phyloP scores from a whole-genome alignment of 1,139 yeast genomes.

The Geotrichum klebahnii region DNA sequence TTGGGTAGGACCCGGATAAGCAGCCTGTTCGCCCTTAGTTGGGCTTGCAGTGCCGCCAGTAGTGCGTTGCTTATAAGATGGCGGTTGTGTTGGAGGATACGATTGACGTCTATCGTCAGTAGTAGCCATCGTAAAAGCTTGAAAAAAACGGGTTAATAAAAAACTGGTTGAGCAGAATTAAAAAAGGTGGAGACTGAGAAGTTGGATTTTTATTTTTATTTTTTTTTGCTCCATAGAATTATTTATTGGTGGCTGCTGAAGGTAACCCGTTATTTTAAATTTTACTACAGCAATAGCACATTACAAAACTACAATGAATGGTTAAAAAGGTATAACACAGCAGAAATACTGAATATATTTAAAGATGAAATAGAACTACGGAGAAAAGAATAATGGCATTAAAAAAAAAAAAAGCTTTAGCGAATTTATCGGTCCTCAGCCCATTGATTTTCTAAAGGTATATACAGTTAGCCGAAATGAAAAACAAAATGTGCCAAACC shows the following conservation, averaged over 20 bases:
- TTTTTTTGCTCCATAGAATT: too few species aligned
- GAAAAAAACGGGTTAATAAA: too few species aligned
- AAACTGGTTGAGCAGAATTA: background rate
- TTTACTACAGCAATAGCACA: too few species aligned
- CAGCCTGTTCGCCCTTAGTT: too few species aligned
- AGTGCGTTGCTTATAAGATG: background rate
- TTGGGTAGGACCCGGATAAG: too few species aligned
- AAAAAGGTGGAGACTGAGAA: background rate
- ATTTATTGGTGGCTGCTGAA: too few species aligned
- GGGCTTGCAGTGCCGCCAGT: background rate
- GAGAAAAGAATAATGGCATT: background rate
- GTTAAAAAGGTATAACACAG: too few species aligned
- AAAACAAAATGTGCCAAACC: conserved; percentile 69
- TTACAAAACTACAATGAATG: too few species aligned
- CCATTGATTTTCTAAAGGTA: conserved; percentile 21
- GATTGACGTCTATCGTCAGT: conserved; percentile 14
- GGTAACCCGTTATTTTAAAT: too few species aligned
- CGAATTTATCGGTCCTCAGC: conserved; percentile 20
- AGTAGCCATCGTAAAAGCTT: background rate
- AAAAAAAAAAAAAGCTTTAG: background rate
- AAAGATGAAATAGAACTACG: background rate
- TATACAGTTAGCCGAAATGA: background rate
- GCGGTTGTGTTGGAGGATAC: conserved; percentile 9
- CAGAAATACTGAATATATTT: background rate
- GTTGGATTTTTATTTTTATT: too few species aligned